Base-by-base conservation (phyloP, 2,329 filamentous ascomycete genomes). In the Monosporascus sp. region DNA sequence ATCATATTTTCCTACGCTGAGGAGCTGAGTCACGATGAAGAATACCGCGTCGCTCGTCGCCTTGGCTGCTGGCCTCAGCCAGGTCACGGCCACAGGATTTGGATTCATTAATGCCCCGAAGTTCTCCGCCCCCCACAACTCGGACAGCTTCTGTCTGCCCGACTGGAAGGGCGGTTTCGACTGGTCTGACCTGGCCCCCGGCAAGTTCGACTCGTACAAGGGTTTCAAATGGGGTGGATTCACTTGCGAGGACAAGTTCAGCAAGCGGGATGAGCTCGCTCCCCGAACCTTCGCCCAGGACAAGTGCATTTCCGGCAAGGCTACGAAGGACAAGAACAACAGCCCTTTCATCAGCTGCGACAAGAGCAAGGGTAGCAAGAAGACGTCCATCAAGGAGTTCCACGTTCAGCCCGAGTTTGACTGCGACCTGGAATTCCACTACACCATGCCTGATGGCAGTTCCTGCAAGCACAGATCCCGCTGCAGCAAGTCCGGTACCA, bases 371-470 rank as follows among this genome's bases (percentile, higher is more conserved):
- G 69, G 71, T 52, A 69, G 73, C 38, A 70, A 78, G 61, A 75
- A 80, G 59, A 94, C 96, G 78, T 94, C 91, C 37, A 83, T 96
- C 65, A 82, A 77, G 59, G 78, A 83, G 62, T 82, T 96, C 70
- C 79, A 93, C 59, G 76, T 97, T 61, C 83, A 83, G 46, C 79
- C 85, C 58, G 85, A 90, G 66, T 85, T 87, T 66, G 87, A 93
- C 71, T 85, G 83, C 62, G 85, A 92, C 58, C 75, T 97, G 51
- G 85, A 93, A 72, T 90, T 96, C 76, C 81, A 89, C 77, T 97
- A 93, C 74, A 80, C 78, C 65, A 96, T 97, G 90, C 80, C 84
- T 2, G 89, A 93, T 69, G 89, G 89, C 62, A 86, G 83, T 15
- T 82, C 72, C 55, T 97, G 93, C 85, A 93, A 89, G 76, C 88